Evolutionary conservation across 192 early-diverging fungal species (phyloP).

Genomic region (Gaertneriomyces semiglobifer): DNA sequence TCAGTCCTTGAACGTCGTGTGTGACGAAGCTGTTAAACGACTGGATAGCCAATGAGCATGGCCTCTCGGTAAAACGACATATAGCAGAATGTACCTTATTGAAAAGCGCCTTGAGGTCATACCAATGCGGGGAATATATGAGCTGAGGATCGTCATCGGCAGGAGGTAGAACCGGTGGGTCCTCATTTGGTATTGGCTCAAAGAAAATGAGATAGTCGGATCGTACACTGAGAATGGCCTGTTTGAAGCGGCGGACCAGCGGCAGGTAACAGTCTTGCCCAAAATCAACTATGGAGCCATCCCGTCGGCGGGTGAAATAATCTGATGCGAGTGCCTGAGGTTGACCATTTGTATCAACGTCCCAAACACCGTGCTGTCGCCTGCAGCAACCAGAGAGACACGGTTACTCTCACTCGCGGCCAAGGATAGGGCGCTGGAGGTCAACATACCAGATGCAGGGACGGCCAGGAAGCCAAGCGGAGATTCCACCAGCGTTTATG

Average conservation of each 20-base stretch:
- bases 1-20: constrained; percentile 75
- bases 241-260: constrained; percentile 62
- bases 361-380: constrained; percentile 75
- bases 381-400: constrained; percentile 14
- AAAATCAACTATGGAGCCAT: constrained; percentile 58
- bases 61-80: background rate
- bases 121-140: constrained; percentile 85
- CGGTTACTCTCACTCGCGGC: too few species aligned
- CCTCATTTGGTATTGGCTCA: constrained; percentile 80
- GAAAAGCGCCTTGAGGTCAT: constrained; percentile 76
- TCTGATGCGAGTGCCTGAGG: constrained; percentile 52
- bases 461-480: constrained; percentile 60
- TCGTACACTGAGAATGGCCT: constrained; percentile 56
- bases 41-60: background rate
- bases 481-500: constrained; percentile 55
- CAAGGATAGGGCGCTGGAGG: too few species aligned
- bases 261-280: constrained; percentile 70
- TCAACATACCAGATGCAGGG: constrained; percentile 64
- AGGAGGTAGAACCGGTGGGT: constrained; percentile 36
- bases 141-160: constrained; percentile 49
- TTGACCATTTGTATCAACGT: constrained; percentile 44
- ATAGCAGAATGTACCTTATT: constrained; percentile 30
- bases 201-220: constrained; percentile 62
- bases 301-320: constrained; percentile 67
- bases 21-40: constrained; percentile 69